These are phyloP conservation scores for Eucalyptus viminalis DNA, from an alignment of 345 rosid genomes.

Conservation along the genomic window DNA sequence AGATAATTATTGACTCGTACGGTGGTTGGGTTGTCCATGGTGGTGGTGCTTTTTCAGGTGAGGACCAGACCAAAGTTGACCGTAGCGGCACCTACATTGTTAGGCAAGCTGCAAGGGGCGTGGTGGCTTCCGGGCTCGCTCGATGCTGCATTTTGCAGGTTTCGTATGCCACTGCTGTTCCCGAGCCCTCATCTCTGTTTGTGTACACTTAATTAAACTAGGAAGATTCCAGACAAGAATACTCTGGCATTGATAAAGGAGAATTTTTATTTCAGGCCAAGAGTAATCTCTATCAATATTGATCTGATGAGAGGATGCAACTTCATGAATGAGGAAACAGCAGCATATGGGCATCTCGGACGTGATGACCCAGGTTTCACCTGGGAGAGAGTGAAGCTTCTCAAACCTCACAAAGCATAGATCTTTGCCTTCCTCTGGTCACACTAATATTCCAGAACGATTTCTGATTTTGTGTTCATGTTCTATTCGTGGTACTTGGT, in stretches of 20 bases:
- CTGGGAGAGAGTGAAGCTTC: conserved; percentile 5
- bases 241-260: conserved; percentile 1
- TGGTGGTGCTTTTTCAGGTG: conserved; percentile 11
- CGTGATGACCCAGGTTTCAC: conserved; percentile 6
- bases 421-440: not conserved
- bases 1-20: conserved; percentile 1
- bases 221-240: conserved; percentile 4
- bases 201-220: not conserved
- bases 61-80: conserved; percentile 9
- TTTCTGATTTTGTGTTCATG: not conserved
- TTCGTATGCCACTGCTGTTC: conserved; percentile 3
- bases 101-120: conserved; percentile 11
- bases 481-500: not conserved
- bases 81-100: conserved; percentile 1
- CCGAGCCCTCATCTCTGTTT: not conserved
- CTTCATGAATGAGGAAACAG: conserved; percentile 8
- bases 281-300: conserved; percentile 4
- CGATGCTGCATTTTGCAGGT: conserved; percentile 9
- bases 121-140: conserved; percentile 13
- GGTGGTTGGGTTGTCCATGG: conserved; percentile 9
- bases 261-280: conserved; percentile 13
- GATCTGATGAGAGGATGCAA: conserved; percentile 10
- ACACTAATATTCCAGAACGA: not conserved
- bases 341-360: conserved; percentile 11
- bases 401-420: conserved; percentile 4